Evolutionary conservation across 352 stramenopile species (phyloP).

Genomic region (Globisporangium alternatum): DNA sequence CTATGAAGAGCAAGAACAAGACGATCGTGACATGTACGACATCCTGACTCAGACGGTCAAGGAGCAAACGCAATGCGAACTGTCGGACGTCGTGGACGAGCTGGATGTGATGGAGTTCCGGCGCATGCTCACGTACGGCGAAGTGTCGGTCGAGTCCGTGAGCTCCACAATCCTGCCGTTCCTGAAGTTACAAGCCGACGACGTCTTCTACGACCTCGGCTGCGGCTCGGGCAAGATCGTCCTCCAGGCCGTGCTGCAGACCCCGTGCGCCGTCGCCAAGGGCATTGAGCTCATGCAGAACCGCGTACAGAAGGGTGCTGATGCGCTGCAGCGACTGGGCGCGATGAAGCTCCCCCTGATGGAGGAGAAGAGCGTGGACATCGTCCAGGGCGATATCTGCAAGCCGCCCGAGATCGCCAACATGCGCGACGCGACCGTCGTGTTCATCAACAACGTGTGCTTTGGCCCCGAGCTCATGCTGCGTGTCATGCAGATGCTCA

Average conservation of each 20-base stretch:
- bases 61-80: conserved; percentile 58
- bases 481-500: conserved; percentile 63
- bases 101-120: conserved; percentile 64
- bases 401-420: conserved; percentile 44
- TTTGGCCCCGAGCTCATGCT: conserved; percentile 78
- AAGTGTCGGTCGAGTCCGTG: conserved; percentile 71
- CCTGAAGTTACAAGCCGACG: conserved; percentile 52
- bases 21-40: conserved; percentile 78
- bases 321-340: conserved; percentile 51
- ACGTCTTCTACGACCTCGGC: conserved; percentile 84
- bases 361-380: conserved; percentile 45
- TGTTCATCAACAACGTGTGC: conserved; percentile 88
- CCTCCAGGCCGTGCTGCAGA: conserved; percentile 71
- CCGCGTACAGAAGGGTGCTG: conserved; percentile 55
- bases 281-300: conserved; percentile 88
- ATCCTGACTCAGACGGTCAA: conserved; percentile 60
- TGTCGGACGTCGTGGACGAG: conserved; percentile 68
- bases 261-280: conserved; percentile 54
- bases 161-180: conserved; percentile 63
- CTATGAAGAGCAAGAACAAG: conserved; percentile 71
- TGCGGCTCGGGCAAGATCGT: conserved; percentile 83
- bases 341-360: conserved; percentile 37
- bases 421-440: conserved; percentile 72
- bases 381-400: conserved; percentile 78
- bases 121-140: conserved; percentile 76